A percentile compares a stretch with the other conserved stretches of the same genome.
Evolutionary conservation across 306 rosid species (phyloP).

Genomic region (Notholithocarpus densiflorus): DNA sequence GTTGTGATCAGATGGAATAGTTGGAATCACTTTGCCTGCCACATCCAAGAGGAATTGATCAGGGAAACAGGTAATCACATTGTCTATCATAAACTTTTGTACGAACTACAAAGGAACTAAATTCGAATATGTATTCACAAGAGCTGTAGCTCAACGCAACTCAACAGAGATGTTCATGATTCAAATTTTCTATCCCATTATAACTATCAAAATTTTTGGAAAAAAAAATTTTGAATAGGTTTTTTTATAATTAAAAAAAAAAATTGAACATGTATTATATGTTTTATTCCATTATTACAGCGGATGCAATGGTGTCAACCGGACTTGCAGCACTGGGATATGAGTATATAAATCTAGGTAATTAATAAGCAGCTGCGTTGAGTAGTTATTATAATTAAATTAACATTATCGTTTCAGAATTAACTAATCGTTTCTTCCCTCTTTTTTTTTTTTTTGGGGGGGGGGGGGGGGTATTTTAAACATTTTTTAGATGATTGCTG

Average conservation of each 20-base stretch:
- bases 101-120: too few relatives aligned
- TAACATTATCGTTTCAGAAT: too few relatives aligned
- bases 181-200: too few relatives aligned
- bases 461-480: neutral
- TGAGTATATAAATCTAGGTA: slow-evolving; percentile 66
- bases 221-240: too few relatives aligned
- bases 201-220: too few relatives aligned
- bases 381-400: neutral
- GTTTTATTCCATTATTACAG: slow-evolving; percentile 24
- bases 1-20: slow-evolving; percentile 56
- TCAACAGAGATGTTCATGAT: too few relatives aligned
- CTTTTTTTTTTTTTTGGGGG: too few relatives aligned
- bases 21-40: slow-evolving; percentile 72
- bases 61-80: slow-evolving; percentile 55
- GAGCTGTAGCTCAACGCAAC: too few relatives aligned
- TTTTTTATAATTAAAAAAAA: too few relatives aligned
- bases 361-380: neutral
- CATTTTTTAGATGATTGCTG: slow-evolving; percentile 69
- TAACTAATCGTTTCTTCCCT: too few relatives aligned
- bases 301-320: slow-evolving; percentile 73
- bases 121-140: too few relatives aligned
- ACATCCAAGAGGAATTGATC: slow-evolving; percentile 49
- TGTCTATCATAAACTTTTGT: neutral
- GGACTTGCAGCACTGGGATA: slow-evolving; percentile 72
- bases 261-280: neutral